A percentile compares a stretch with the other conserved stretches of the same genome.
phyloP scores from a whole-genome alignment of 495 filamentous ascomycete genomes.

The Aspergillus carlsbadensis region DNA sequence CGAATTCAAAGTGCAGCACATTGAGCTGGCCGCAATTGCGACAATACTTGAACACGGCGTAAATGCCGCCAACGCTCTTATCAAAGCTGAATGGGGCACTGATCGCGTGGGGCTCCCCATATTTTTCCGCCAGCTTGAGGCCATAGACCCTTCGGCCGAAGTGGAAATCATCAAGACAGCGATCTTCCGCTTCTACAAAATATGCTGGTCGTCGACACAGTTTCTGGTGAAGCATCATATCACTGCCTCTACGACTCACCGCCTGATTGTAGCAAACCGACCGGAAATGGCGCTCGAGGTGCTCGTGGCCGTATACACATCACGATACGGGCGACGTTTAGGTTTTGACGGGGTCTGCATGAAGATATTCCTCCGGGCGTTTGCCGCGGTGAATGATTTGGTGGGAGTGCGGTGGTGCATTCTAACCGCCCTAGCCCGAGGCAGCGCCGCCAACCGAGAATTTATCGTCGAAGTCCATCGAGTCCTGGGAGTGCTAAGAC shows the following conservation, averaged over 20 bases:
- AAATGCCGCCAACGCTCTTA: slow-evolving; percentile 26
- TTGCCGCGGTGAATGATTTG: slow-evolving; percentile 26
- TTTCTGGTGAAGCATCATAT: slow-evolving; percentile 38
- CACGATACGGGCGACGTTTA: slow-evolving; percentile 31
- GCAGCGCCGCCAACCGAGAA: slow-evolving; percentile 25
- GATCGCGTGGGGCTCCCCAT: slow-evolving; percentile 25
- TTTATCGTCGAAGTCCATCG: slow-evolving; percentile 37
- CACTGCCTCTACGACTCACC: slow-evolving; percentile 25
- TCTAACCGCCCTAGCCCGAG: slow-evolving; percentile 35
- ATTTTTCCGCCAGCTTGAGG: slow-evolving; percentile 40
- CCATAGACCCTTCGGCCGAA: slow-evolving; percentile 22
- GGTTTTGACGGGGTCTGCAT: slow-evolving; percentile 40
- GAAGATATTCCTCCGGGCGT: slow-evolving; percentile 45
- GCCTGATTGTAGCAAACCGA: slow-evolving; percentile 26
- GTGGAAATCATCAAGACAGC: slow-evolving; percentile 34
- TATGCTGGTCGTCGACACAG: slow-evolving; percentile 33
- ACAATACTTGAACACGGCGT: slow-evolving; percentile 38
- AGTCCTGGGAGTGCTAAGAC: slow-evolving; percentile 21
- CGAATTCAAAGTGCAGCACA: slow-evolving; percentile 31
- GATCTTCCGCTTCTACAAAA: slow-evolving; percentile 39
- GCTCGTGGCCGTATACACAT: slow-evolving; percentile 38
- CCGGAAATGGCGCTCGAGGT: slow-evolving; percentile 33
- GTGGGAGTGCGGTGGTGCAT: slow-evolving; percentile 46
- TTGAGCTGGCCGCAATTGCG: slow-evolving; percentile 39
- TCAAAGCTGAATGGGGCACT: slow-evolving; percentile 32